These are phyloP conservation scores for Scenedesmus sp. DNA, from an alignment of 163 green algal species.

Conservation along the genomic window DNA sequence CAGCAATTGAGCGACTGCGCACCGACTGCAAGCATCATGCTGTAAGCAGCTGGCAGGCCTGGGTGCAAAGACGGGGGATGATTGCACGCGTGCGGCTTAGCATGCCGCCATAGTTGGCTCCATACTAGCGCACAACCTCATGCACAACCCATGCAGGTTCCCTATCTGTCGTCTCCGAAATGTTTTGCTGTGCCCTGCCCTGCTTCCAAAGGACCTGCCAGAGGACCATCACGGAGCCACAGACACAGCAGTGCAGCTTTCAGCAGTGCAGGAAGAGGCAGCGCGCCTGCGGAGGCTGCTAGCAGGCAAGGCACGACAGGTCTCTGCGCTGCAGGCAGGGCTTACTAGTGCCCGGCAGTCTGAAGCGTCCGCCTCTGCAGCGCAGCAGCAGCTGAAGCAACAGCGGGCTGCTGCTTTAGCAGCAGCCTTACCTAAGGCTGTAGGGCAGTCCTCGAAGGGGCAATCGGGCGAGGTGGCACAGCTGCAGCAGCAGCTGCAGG, in stretches of 20 bases:
- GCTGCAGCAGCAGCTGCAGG: slow-evolving; percentile 48
- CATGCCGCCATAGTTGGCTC: too few species aligned
- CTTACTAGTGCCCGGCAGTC: slow-evolving; percentile 5
- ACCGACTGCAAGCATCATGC: neutral
- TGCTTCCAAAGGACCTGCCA: slow-evolving; percentile 24
- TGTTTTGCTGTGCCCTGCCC: neutral
- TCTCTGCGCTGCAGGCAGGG: slow-evolving; percentile 19
- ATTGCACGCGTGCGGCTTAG: neutral
- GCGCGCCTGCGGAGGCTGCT: slow-evolving; percentile 39
- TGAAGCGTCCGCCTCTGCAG: neutral
- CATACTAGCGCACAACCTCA: neutral
- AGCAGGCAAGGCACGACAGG: slow-evolving; percentile 44
- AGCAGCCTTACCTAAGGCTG: neutral
- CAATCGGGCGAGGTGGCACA: slow-evolving; percentile 27
- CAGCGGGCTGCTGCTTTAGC: slow-evolving; percentile 43
- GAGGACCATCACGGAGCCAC: slow-evolving; percentile 44
- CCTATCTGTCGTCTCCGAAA: neutral
- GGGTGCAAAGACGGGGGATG: neutral
- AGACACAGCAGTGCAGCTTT: slow-evolving; percentile 66
- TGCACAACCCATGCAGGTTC: neutral
- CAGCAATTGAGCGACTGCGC: neutral
- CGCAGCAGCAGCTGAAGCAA: slow-evolving; percentile 40
- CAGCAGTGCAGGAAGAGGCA: slow-evolving; percentile 62
- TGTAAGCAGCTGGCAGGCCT: neutral
- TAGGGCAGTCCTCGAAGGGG: slow-evolving; percentile 1